Conservation (phyloP, 192 early-diverging fungal species). For the Dispira parvispora region DNA sequence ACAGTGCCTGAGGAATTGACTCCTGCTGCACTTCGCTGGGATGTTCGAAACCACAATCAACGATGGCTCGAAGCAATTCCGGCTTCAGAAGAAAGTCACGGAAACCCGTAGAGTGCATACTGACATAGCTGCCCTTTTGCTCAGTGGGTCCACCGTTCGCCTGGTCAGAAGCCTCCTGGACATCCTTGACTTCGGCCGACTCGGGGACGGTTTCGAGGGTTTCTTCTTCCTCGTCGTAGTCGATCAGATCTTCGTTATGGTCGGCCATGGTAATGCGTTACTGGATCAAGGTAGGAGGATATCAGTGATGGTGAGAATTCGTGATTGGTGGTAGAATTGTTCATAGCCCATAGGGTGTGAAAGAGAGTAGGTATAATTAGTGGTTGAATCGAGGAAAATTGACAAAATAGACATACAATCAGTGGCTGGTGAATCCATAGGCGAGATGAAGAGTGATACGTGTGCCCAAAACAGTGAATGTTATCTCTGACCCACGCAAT, state of each 20-base stretch:
- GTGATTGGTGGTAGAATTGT: too few relatives aligned
- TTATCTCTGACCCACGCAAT: too few relatives aligned
- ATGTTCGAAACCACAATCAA: slow-evolving; percentile 98
- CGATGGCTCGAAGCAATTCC: slow-evolving; percentile 84
- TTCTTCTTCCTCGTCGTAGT: slow-evolving; percentile 94
- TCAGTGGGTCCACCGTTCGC: slow-evolving; percentile 46
- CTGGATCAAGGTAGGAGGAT: too few relatives aligned
- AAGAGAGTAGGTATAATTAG: too few relatives aligned
- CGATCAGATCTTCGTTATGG: slow-evolving; percentile 82
- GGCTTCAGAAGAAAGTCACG: slow-evolving; percentile 95
- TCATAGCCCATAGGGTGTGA: too few relatives aligned
- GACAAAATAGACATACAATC: too few relatives aligned
- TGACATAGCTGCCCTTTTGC: slow-evolving; percentile 96
- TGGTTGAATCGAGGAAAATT: too few relatives aligned
- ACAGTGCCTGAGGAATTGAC: slow-evolving; percentile 91
- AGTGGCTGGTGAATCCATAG: too few relatives aligned
- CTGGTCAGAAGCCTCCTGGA: slow-evolving; percentile 17
- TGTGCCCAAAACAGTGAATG: too few relatives aligned
- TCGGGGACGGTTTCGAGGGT: slow-evolving; percentile 31
- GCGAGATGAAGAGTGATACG: too few relatives aligned
- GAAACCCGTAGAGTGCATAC: slow-evolving; percentile 97
- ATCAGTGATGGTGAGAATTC: too few relatives aligned
- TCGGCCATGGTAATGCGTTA: slow-evolving; percentile 43
- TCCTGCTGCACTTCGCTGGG: slow-evolving; percentile 98
- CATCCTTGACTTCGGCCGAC: slow-evolving; percentile 20